Conservation (phyloP, 139 green algal species). For the Chlamydomonas sp. region DNA sequence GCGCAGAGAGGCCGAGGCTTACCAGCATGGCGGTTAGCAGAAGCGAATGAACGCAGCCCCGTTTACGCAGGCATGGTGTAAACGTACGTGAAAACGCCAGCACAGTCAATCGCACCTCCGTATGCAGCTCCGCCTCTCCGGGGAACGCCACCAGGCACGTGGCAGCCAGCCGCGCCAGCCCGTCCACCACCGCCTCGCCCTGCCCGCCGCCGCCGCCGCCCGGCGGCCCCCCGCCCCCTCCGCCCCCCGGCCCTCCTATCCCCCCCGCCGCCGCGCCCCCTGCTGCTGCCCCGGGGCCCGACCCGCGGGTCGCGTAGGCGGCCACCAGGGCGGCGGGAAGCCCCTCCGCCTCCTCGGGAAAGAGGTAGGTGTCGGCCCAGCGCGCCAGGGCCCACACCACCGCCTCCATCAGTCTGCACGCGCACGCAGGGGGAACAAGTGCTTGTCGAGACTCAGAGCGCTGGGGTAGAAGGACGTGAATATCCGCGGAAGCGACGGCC, state of each 20-base stretch:
- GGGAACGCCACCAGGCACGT: slow-evolving; percentile 60
- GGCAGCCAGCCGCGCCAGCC: slow-evolving; percentile 52
- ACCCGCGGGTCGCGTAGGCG: slow-evolving; percentile 6
- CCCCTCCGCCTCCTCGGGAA: slow-evolving; percentile 63
- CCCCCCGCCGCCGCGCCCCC: not conserved
- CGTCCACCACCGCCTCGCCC: slow-evolving; percentile 50
- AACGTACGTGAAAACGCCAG: too few species aligned
- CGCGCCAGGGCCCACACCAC: slow-evolving; percentile 65
- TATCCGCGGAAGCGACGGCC: too few species aligned
- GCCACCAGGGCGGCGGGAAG: slow-evolving; percentile 53
- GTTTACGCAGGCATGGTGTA: too few species aligned
- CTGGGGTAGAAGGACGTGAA: not conserved
- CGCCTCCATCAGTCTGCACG: slow-evolving; percentile 82
- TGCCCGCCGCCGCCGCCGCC: not conserved
- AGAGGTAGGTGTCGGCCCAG: slow-evolving; percentile 92
- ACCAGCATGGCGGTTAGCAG: too few species aligned
- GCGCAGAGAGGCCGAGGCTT: too few species aligned
- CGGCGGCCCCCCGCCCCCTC: too few species aligned
- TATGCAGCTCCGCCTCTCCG: slow-evolving; percentile 60
- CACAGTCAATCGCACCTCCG: slow-evolving; percentile 11
- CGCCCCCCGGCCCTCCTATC: too few species aligned
- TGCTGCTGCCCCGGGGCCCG: not conserved
- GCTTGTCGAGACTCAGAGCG: not conserved
- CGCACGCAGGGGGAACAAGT: not conserved
- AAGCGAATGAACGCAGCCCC: too few species aligned